Evolutionary conservation across 2,329 filamentous ascomycete genomes (phyloP).

Genomic region (Penicillium brevicompactum): DNA sequence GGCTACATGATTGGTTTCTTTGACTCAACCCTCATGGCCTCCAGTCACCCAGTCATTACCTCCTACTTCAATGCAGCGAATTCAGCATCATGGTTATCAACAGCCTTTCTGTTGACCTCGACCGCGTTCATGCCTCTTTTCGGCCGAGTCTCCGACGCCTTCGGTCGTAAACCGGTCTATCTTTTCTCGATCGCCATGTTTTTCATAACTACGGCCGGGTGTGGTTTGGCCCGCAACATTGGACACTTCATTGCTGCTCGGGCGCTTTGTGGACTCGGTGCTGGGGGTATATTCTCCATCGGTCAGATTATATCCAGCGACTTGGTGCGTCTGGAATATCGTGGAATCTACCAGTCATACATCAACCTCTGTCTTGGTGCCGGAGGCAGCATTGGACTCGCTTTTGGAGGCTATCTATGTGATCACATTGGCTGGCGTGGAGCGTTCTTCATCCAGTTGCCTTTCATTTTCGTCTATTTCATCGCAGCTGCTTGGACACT

Average conservation of each 20-base stretch:
- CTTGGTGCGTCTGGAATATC: conserved; percentile 70
- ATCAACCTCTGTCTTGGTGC: conserved; percentile 42
- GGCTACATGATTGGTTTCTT: conserved; percentile 64
- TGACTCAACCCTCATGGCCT: conserved; percentile 80
- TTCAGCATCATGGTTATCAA: conserved; percentile 80
- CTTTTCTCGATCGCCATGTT: conserved; percentile 65
- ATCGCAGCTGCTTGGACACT: conserved; percentile 34
- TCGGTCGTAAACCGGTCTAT: conserved; percentile 70
- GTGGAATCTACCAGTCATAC: conserved; percentile 46
- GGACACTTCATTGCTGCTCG: conserved; percentile 70
- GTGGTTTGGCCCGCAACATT: conserved; percentile 69
- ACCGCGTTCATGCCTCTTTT: conserved; percentile 76
- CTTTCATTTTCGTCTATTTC: conserved; percentile 45
- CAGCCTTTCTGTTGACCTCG: conserved; percentile 74
- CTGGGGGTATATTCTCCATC: conserved; percentile 71
- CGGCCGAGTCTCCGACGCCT: conserved; percentile 71
- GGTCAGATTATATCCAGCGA: conserved; percentile 64
- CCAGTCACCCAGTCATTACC: conserved; percentile 77
- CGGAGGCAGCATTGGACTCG: conserved; percentile 42
- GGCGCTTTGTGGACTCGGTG: conserved; percentile 71
- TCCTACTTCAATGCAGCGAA: conserved; percentile 78
- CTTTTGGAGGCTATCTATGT: conserved; percentile 43
- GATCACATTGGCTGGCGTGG: conserved; percentile 45
- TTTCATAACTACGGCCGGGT: conserved; percentile 67
- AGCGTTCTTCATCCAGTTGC: conserved; percentile 53